Evolutionary conservation across 2,329 filamentous ascomycete species (phyloP).

Genomic region (Fusarium scirpi): DNA sequence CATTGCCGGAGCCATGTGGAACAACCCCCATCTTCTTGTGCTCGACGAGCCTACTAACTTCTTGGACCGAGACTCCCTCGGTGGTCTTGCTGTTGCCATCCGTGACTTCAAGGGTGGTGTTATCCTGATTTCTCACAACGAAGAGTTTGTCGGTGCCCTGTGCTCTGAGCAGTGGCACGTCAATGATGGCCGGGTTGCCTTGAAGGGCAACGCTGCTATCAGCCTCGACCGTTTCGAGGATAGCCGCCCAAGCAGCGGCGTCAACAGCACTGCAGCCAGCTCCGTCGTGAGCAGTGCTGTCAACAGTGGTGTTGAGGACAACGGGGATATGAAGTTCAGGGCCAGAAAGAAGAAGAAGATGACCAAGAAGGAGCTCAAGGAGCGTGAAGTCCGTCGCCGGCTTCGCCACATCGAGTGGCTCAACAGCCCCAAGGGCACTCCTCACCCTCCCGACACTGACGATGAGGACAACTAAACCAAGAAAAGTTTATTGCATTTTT

Average conservation of each 20-base stretch:
- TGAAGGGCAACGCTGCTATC: constrained; percentile 82
- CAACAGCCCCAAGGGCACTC: constrained; percentile 86
- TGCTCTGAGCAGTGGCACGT: constrained; percentile 98
- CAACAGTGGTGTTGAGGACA: constrained; percentile 87
- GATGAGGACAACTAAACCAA: constrained; percentile 68
- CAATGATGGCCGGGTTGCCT: constrained; percentile 84
- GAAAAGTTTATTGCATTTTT: constrained; percentile 23
- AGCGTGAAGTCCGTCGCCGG: constrained; percentile 86
- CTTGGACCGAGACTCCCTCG: constrained; percentile 96
- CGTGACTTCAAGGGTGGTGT: constrained; percentile 98
- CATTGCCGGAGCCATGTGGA: constrained; percentile 96
- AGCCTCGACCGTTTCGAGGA: constrained; percentile 90
- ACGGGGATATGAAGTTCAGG: constrained; percentile 85
- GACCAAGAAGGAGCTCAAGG: constrained; percentile 96
- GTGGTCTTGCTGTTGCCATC: constrained; percentile 96
- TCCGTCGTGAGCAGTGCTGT: constrained; percentile 69
- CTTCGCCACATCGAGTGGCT: constrained; percentile 89
- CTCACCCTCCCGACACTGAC: constrained; percentile 80
- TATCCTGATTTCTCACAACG: constrained; percentile 99
- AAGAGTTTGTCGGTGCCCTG: constrained; percentile 96
- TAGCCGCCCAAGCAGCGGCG: constrained; percentile 70
- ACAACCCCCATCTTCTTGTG: constrained; percentile 97
- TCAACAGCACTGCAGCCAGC: constrained; percentile 67
- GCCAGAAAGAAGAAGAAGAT: constrained; percentile 97
- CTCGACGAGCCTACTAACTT: constrained; percentile 99